Base-by-base conservation (phyloP, 2,329 filamentous ascomycete species). In the Camillea tinctor region DNA sequence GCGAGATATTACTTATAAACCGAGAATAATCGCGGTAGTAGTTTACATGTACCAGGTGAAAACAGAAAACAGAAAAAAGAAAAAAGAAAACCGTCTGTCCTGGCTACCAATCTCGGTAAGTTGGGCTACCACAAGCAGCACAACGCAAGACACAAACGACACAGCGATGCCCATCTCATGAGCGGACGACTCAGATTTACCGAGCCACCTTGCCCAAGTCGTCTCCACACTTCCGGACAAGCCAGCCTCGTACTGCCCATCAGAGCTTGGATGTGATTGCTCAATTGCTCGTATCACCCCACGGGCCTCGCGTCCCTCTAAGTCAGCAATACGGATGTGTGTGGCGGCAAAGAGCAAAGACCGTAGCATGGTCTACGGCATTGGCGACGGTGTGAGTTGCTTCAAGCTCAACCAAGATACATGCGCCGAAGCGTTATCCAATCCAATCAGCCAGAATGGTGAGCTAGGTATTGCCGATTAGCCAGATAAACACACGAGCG, bases 251-350 rank as follows among this genome's bases (percentile, higher is more conserved):
- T 65, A 65, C 60, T 63, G 54, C 63, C 62, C 59, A 24, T 52
- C 50, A 56, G 58, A 64, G 58, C 58, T 51, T 20, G 55, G 58
- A 19, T 65, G 58, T 69, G 63, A 69, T 69, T 69, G 67, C 60
- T 57, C 66, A 69, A 69, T 69, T 57, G 61, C 66, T 69, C 67
- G 66, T 68, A 69, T 68, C 62, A 63, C 60, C 60, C 58, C 50
- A 60, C 59, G 64, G 62, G 58, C 59, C 53, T 55, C 59, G 55
- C 52, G 60, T 51, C 59, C 59, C 54, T 40, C 57, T 40, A 55
- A 56, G 52, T 60, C 36, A 58, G 55, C 62, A 58, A 67, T 63
- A 65, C 66, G 65, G 26, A 30, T 30, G 17, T n/a, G 13, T 61
- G 58, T 63, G 60, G 62, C 62, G 61, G 62, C 61, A 60, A 64